Percentiles rank a stretch among this genome's conserved stretches.
Conservation (phyloP, 2,329 filamentous ascomycete genomes). For the Calonectria hongkongensis region DNA sequence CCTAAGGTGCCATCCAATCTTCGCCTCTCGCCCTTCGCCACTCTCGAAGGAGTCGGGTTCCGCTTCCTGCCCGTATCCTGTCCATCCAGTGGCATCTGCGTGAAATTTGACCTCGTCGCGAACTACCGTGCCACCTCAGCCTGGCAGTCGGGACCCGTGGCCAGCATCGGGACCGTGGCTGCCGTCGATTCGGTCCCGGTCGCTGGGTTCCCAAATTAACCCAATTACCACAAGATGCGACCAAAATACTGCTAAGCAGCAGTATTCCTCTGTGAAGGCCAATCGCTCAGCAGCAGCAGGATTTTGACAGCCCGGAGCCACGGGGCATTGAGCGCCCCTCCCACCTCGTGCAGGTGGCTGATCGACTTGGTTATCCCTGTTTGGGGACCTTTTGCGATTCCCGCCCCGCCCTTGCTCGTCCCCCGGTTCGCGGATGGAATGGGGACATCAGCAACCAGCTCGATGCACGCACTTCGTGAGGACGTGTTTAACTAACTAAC, state of each 20-base stretch:
- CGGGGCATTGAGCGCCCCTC: constrained; percentile 10
- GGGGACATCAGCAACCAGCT: constrained; percentile 1
- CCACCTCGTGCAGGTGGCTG: constrained; percentile 28
- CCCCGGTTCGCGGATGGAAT: constrained; percentile 6
- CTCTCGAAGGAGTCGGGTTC: constrained; percentile 17
- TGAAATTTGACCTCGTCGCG: constrained; percentile 14
- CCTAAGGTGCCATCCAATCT: constrained; percentile 14
- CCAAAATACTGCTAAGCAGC: neutral
- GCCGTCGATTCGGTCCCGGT: neutral
- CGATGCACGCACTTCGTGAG: constrained; percentile 22
- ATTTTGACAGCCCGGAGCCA: neutral
- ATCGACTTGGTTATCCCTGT: constrained; percentile 24
- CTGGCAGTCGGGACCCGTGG: neutral
- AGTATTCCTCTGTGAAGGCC: neutral
- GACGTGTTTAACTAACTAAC: constrained; percentile 3
- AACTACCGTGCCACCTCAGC: constrained; percentile 2
- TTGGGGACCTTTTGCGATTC: constrained; percentile 25
- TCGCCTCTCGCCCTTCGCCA: constrained; percentile 7
- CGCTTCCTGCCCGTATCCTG: constrained; percentile 7
- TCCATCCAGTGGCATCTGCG: neutral
- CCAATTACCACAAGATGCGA: neutral
- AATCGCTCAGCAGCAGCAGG: neutral
- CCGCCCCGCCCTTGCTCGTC: constrained; percentile 9
- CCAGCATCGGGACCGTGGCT: neutral
- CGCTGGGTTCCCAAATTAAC: constrained; percentile 5